phyloP scores from a whole-genome alignment of 352 stramenopile genomes.

The Globisporangium spinosum region DNA sequence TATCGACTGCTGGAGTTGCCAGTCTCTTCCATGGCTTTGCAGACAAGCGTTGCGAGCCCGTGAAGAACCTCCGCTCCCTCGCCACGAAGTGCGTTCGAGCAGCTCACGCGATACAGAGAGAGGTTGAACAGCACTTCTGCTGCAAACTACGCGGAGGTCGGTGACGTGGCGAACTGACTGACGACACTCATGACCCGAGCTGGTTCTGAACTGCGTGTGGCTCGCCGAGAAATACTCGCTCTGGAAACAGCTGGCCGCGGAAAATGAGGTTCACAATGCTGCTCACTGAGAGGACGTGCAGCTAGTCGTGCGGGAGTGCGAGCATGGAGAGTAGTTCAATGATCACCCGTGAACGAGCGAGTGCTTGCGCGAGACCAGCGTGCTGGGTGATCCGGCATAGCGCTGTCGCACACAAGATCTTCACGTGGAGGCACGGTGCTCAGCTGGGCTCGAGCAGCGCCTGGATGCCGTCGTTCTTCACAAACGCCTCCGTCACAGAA shows the following conservation, averaged over 20 bases:
- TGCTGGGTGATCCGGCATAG: conserved; percentile 55
- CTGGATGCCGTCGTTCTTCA: conserved; percentile 44
- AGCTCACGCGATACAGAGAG: conserved; percentile 56
- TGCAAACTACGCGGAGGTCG: conserved; percentile 47
- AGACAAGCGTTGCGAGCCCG: conserved; percentile 39
- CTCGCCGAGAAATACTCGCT: conserved; percentile 74
- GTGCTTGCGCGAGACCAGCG: conserved; percentile 26
- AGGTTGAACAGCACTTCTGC: conserved; percentile 72
- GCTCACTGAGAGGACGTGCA: conserved; percentile 60
- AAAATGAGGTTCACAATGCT: conserved; percentile 72
- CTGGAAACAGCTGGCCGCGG: conserved; percentile 55
- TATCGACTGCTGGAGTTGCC: conserved; percentile 16
- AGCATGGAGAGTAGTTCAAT: conserved; percentile 76
- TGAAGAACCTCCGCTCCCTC: conserved; percentile 59
- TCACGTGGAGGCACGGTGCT: conserved; percentile 60
- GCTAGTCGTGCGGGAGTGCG: conserved; percentile 40
- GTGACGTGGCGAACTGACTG: conserved; percentile 36
- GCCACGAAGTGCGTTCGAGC: conserved; percentile 44
- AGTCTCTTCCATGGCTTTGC: conserved; percentile 39
- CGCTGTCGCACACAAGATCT: conserved; percentile 59
- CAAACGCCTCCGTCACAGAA: conserved; percentile 42
- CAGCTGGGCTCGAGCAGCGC: conserved; percentile 70
- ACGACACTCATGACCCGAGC: conserved; percentile 66
- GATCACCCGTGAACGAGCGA: conserved; percentile 39
- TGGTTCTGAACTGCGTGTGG: conserved; percentile 65